Percentiles rank a stretch among this genome's conserved stretches.
phyloP scores from a whole-genome alignment of 805 yeast genomes.

The Spathaspora arborariae region DNA sequence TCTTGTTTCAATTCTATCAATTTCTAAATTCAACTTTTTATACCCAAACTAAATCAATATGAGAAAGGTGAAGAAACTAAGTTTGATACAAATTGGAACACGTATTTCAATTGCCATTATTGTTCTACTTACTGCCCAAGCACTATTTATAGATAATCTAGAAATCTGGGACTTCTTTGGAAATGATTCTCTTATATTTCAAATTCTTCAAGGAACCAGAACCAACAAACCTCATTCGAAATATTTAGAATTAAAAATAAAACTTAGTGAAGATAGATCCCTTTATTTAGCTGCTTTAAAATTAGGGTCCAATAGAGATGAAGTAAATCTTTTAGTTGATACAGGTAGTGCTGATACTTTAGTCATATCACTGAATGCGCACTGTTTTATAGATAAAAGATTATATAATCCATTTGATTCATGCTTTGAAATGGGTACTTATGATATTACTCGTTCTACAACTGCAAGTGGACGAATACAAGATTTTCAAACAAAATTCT shows the following conservation, averaged over 20 bases:
- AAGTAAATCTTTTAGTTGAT: conserved; percentile 29
- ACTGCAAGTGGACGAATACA: not conserved
- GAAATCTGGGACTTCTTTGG: not conserved
- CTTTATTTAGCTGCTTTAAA: not conserved
- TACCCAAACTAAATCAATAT: not conserved
- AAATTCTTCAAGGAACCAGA: not conserved
- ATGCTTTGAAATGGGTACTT: not conserved
- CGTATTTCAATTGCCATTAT: not conserved
- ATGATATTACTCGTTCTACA: not conserved
- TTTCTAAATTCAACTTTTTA: not conserved
- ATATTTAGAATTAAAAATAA: not conserved
- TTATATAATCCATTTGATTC: not conserved
- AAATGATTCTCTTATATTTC: not conserved
- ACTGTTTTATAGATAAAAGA: conserved; percentile 11
- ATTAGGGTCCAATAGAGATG: conserved; percentile 25
- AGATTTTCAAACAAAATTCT: not conserved
- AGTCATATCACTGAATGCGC: conserved; percentile 29
- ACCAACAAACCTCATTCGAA: not conserved
- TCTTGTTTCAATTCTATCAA: not conserved
- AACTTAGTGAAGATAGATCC: not conserved
- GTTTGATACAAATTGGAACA: not conserved
- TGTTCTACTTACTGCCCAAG: not conserved
- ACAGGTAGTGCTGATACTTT: conserved; percentile 40
- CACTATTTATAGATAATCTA: not conserved
- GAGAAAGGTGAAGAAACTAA: not conserved